Percentiles rank a stretch among this genome's conserved stretches.
Evolutionary conservation across 106 monocot species (phyloP).

Genomic region (Xerophyta viscosa): DNA sequence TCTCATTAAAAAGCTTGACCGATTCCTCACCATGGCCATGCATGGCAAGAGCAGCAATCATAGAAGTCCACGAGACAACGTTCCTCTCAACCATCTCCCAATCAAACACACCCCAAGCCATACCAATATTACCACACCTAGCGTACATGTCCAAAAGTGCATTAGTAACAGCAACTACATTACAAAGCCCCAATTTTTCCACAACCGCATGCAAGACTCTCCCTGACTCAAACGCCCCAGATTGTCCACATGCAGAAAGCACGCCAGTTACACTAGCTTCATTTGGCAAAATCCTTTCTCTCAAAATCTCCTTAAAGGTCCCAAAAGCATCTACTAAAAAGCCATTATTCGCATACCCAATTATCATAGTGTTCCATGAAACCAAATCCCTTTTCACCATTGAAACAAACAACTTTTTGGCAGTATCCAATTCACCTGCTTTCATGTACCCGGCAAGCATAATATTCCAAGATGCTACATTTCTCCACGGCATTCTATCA

Average conservation of each 20-base stretch:
- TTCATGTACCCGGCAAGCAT: slow-evolving; percentile 57
- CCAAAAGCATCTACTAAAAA: slow-evolving; percentile 26
- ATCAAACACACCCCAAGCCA: slow-evolving; percentile 37
- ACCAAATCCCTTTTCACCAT: slow-evolving; percentile 39
- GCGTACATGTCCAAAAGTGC: slow-evolving; percentile 56
- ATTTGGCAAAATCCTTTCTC: slow-evolving; percentile 26
- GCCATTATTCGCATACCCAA: slow-evolving; percentile 32
- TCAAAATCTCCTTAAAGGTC: slow-evolving; percentile 37
- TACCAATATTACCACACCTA: slow-evolving; percentile 42
- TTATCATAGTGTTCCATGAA: slow-evolving; percentile 69
- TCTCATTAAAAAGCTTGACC: slow-evolving; percentile 36
- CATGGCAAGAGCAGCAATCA: slow-evolving; percentile 59
- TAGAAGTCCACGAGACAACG: slow-evolving; percentile 54
- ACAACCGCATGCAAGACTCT: slow-evolving; percentile 30
- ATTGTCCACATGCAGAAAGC: slow-evolving; percentile 43
- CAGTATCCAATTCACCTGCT: slow-evolving; percentile 24
- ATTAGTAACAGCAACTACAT: slow-evolving; percentile 31
- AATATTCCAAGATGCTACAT: slow-evolving; percentile 59
- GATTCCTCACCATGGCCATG: slow-evolving; percentile 49
- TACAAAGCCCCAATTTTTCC: slow-evolving; percentile 23
- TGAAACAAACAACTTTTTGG: slow-evolving; percentile 26
- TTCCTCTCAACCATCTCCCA: slow-evolving; percentile 28
- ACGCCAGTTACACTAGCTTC: slow-evolving; percentile 46
- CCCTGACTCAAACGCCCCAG: slow-evolving; percentile 48
- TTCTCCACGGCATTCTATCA: slow-evolving; percentile 29